Evolutionary conservation across 805 yeast species (phyloP), one percentile per base, ranked within the genome.

Genomic region (Wilhelminamyces savonicus): DNA sequence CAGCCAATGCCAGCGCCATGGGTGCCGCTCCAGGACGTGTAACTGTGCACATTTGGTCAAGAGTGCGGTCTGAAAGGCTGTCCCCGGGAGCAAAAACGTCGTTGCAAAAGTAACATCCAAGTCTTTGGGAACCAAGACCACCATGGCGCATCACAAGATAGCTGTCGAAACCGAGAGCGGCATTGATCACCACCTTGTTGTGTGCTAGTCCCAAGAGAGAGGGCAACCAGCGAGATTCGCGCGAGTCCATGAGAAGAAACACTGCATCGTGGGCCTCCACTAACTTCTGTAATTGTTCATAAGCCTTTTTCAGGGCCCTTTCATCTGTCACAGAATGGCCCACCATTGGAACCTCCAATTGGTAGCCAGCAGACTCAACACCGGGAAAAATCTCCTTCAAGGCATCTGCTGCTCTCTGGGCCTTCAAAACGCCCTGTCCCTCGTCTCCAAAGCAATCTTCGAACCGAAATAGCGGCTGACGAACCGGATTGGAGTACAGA

Each of bases 1-100:
- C 94, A 0, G 94, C 94, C 21, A 79, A 59, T 0, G 96, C 76
- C 0, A 95, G 74, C 0, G 97, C 97, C 56, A 86, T 60, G 44
- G 82, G 60, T 0, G 99, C 95, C 1, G 82, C 88, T 1, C 99
- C 98, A 0, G 99, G 97, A 23, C 98, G 66, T 0, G 98, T 92
- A 1, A 92, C 98, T 0, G 99, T 92, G 50, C 99, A 92, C 97
- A 92, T 92, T 55, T 92, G 97, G 56, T 92, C 99, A 33, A 92
- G 61, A 0, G 97, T 83, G 29, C 95, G 67, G 47, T 87, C 94
- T 0, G 84, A 69, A n/a, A 85, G 58, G 34, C 94, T 81, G 51
- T 92, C 95, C 2, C 76, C 65, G 0, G 99, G 98, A 0, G 97
- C 97, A 30, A 86, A 86, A 7, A 92, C 88, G 51, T 92, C 98